Evolutionary conservation across 495 filamentous ascomycete species (phyloP).

Genomic region (Antarctomyces pellizariae): DNA sequence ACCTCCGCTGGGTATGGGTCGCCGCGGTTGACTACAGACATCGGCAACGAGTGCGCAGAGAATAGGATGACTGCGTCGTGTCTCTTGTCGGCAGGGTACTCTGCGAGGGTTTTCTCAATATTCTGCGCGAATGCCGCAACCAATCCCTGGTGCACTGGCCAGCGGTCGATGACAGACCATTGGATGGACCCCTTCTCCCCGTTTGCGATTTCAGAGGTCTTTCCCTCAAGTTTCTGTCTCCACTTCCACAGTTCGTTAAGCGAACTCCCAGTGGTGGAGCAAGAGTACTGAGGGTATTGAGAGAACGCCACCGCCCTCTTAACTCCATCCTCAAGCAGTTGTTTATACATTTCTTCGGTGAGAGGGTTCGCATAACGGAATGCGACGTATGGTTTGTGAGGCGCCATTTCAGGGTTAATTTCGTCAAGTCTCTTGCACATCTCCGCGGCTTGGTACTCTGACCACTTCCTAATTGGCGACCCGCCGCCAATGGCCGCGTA

Average conservation of each 20-base stretch:
- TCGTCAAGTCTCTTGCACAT: conserved; percentile 93
- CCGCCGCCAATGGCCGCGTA: conserved; percentile 91
- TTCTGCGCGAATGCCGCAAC: conserved; percentile 82
- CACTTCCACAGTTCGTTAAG: conserved; percentile 97
- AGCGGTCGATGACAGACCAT: conserved; percentile 97
- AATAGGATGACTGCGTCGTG: conserved; percentile 71
- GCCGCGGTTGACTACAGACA: conserved; percentile 90
- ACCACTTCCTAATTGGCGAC: conserved; percentile 95
- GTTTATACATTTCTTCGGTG: conserved; percentile 77
- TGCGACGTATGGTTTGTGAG: conserved; percentile 96
- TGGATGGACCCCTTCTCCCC: conserved; percentile 39
- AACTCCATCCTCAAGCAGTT: conserved; percentile 70
- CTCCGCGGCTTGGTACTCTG: conserved; percentile 71
- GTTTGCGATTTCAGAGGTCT: conserved; percentile 22
- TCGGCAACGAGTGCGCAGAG: conserved; percentile 87
- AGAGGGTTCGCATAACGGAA: conserved; percentile 89
- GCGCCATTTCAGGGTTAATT: conserved; percentile 75
- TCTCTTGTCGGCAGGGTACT: conserved; percentile 59
- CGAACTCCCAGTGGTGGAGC: conserved; percentile 88
- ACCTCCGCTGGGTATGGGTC: conserved; percentile 96
- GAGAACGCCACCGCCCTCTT: conserved; percentile 91
- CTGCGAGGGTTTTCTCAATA: conserved; percentile 57
- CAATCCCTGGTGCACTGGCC: conserved; percentile 76
- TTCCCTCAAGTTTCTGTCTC: conserved; percentile 69
- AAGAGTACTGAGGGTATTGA: conserved; percentile 98